Evolutionary conservation across 768 basidiomycete species (phyloP).

Genomic region (Lactifluus piperatus): DNA sequence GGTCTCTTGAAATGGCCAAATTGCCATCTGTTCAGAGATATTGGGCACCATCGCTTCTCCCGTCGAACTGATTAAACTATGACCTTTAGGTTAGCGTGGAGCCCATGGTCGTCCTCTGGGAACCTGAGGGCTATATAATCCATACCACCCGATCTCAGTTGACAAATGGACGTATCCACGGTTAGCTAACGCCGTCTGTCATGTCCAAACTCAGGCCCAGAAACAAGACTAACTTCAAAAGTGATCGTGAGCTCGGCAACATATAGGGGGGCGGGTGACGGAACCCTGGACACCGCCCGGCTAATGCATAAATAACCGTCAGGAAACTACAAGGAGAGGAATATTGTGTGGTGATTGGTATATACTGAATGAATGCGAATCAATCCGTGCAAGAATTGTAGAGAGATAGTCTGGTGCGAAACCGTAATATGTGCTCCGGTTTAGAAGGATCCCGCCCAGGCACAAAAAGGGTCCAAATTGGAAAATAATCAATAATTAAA

Average conservation of each 20-base stretch:
- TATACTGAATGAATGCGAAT: background rate
- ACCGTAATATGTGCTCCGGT: background rate
- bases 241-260: background rate
- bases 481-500: background rate
- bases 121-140: too few relatives aligned
- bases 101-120: too few relatives aligned
- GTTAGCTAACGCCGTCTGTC: too few relatives aligned
- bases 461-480: background rate
- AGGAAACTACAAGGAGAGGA: background rate
- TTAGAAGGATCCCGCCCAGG: background rate
- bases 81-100: too few relatives aligned
- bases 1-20: too few relatives aligned
- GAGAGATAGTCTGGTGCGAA: background rate
- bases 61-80: too few relatives aligned
- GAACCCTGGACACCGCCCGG: background rate
- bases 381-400: background rate
- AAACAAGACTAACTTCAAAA: background rate
- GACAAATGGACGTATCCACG: too few relatives aligned
- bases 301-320: background rate
- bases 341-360: constrained; percentile 4
- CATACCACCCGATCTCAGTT: too few relatives aligned
- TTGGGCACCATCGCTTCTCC: too few relatives aligned
- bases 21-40: too few relatives aligned
- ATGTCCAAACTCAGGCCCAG: background rate
- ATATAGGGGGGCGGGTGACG: background rate